Percentiles rank a stretch among this genome's conserved stretches.
Evolutionary conservation across 1,284 basidiomycete genomes (phyloP).

Genomic region (Boletus mariae): DNA sequence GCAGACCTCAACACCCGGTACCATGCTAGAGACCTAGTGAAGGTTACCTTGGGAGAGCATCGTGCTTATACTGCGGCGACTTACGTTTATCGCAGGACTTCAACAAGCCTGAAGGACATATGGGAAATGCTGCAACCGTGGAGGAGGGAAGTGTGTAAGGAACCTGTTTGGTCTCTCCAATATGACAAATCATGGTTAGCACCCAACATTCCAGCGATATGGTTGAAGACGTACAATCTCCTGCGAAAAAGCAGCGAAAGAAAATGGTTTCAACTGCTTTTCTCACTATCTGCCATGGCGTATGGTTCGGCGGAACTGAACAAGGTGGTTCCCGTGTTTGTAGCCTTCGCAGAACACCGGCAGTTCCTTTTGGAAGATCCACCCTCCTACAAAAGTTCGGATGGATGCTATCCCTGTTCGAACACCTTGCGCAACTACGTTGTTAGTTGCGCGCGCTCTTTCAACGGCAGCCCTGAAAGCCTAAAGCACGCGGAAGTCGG

Average conservation of each 20-base stretch:
- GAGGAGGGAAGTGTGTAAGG: neutral
- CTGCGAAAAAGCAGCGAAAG: conserved; percentile 18
- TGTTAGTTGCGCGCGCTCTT: neutral
- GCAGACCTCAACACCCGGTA: conserved; percentile 14
- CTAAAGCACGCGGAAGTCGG: rapidly evolving
- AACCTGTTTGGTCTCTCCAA: conserved; percentile 5
- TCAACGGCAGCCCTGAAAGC: conserved; percentile 15
- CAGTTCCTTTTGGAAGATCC: conserved; percentile 13
- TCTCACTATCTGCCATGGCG: conserved; percentile 31
- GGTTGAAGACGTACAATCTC: conserved; percentile 31
- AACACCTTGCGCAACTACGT: conserved; percentile 5
- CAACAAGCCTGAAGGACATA: neutral
- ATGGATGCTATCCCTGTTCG: conserved; percentile 6
- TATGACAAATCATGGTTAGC: conserved; percentile 20
- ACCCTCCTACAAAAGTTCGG: conserved; percentile 10
- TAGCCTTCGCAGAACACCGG: conserved; percentile 28
- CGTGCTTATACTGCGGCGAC: conserved; percentile 15
- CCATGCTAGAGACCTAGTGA: conserved; percentile 11
- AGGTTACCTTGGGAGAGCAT: conserved; percentile 2
- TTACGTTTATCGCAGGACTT: neutral
- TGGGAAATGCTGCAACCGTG: conserved; percentile 2
- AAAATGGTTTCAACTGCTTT: conserved; percentile 25
- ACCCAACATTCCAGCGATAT: conserved; percentile 18
- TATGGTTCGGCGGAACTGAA: conserved; percentile 18
- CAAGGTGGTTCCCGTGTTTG: conserved; percentile 25